Base-by-base conservation (phyloP, 768 basidiomycete species). In the Coprinellus micaceus region DNA sequence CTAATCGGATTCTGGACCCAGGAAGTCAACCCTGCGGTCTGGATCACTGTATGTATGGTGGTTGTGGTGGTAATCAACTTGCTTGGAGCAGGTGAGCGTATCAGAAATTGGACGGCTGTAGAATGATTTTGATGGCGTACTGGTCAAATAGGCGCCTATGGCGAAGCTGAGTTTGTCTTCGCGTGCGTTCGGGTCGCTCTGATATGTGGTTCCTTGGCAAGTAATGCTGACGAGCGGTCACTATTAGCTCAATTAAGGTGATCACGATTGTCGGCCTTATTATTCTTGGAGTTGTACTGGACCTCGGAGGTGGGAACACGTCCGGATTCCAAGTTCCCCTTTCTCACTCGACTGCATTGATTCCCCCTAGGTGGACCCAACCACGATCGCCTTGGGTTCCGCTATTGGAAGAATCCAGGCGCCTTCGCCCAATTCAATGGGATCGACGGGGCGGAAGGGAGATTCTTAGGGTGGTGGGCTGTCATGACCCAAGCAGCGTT, bases 371-470 rank as follows among this genome's bases (percentile, higher is more conserved):
- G 92, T 56, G 94, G 91, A 2, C 94, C 93, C 6, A 71, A 82
- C 62, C 87, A 89, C 64, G 89, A 91, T 64, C 82, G 89, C 40
- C 57, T 80, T 66, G 85, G 85, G 0, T 87, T 87, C 69, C 77
- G 85, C 26, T 91, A 88, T 74, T 95, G 93, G 92, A 88, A 84
- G 58, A 59, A 94, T 61, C 94, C 94, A 0, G 96, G 96, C 11
- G 86, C 95, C 0, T 92, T 98, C 66, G 85, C 78, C 10, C 91
- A 96, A 64, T 91, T 72, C 63, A 12, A 75, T 12, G 75, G 69
- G 3, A 90, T 92, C 21, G 5, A 64, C 3, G 95, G 95, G 3
- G 58, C 80, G 2, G 82, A 81, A 61, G 94, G 94, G 9, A 82
- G 76, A 24, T 97, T 98, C 80, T 65, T 83, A 29, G 81, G 77